Evolutionary conservation across 1,284 basidiomycete genomes (phyloP), one percentile per base, ranked within the genome.

Genomic region (Athelia psychrophila): DNA sequence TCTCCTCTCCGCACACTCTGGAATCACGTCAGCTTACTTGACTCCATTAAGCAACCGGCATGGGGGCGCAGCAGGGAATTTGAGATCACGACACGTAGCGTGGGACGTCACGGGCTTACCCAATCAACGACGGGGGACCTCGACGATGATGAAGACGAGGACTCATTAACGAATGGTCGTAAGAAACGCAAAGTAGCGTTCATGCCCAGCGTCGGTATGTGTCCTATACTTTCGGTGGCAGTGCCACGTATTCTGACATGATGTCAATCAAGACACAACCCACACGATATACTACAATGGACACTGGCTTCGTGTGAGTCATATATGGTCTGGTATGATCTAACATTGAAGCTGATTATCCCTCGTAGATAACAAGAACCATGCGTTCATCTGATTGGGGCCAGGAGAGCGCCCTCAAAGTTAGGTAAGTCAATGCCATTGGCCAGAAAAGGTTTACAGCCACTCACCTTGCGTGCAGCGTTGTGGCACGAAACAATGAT

Each of bases 221-320:
- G 49, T 27, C 47, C 3, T n/a, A 38, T 44, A 46, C 51, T n/a
- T 42, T 54, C 49, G 54, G 35, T 54, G 50, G 60, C 56, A 53
- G 42, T 36, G 56, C 50, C 49, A 54, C 52, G 50, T 53, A 56
- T n/a, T n/a, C 52, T 62, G 46, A 59, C 54, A 40, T 45, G 53
- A 40, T 55, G 15, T 40, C 40, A 47, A 45, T 33, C 42, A 65
- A 89, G 89, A 91, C 64, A 90, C 88, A 1, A 91, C 86, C 4
- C 89, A 92, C 66, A 91, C 88, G 16, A 90, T 91, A 53, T 91
- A 88, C 73, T 91, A 91, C 73, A 82, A 82, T 60, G 89, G 90
- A 50, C 90, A 92, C 63, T 91, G 89, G 89, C 75, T 92, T 54
- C 80, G 87, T 62, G 88, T 91, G 64, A 60, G 82, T 62, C 27